A percentile compares a stretch with the other conserved stretches of the same genome.
Evolutionary conservation across 1,139 yeast genomes (phyloP).

Genomic region (Suhomyces wounanorum): DNA sequence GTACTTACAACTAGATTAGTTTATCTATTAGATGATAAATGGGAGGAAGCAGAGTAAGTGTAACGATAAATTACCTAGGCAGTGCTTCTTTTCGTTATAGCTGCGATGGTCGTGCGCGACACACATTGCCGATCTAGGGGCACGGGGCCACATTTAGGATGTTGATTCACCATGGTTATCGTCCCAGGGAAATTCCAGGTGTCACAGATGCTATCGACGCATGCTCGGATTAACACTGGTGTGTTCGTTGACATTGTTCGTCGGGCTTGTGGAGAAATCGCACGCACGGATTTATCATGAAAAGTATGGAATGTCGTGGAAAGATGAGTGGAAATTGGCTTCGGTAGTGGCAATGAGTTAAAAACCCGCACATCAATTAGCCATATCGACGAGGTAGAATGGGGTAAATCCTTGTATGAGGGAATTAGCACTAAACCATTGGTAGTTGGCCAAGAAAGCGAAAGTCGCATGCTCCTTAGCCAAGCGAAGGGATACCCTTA

Average conservation of each 20-base stretch:
- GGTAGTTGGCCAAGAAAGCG: background rate
- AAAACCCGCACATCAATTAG: background rate
- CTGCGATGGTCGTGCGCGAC: background rate
- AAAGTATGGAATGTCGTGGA: background rate
- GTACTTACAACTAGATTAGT: background rate
- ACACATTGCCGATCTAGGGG: background rate
- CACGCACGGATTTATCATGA: background rate
- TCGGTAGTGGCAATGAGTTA: background rate
- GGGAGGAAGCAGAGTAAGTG: background rate
- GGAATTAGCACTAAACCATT: background rate
- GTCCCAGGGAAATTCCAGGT: background rate
- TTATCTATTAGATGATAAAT: background rate
- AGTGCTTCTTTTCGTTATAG: background rate
- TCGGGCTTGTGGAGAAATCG: background rate
- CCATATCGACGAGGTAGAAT: background rate
- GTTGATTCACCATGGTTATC: background rate
- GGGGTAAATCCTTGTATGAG: background rate
- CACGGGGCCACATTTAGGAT: background rate
- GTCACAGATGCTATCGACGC: background rate
- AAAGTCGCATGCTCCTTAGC: background rate
- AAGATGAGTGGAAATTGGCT: background rate
- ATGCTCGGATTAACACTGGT: background rate
- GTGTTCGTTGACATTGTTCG: background rate
- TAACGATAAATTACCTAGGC: background rate
- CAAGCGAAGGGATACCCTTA: background rate